phyloP scores from a whole-genome alignment of 2,329 filamentous ascomycete genomes.

The Fusarium mundagurra region DNA sequence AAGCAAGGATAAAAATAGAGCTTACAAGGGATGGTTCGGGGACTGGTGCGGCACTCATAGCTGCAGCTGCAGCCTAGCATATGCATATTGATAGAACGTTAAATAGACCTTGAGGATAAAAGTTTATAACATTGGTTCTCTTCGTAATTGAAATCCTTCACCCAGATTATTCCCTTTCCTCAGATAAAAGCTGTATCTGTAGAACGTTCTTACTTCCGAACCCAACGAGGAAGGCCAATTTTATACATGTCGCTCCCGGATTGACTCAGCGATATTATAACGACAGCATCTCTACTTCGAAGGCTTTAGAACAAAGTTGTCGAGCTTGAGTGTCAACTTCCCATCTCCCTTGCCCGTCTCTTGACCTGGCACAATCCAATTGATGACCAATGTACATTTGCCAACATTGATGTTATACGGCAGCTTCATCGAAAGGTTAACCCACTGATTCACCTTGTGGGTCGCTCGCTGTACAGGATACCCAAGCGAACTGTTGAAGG shows the following conservation, averaged over 20 bases:
- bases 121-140: background rate
- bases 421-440: background rate
- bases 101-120: background rate
- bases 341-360: background rate
- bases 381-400: background rate
- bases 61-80: background rate
- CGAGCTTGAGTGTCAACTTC: background rate
- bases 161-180: background rate
- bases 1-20: constrained; percentile 6
- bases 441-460: background rate
- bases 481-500: background rate
- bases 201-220: background rate
- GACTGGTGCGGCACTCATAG: constrained; percentile 10
- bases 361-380: background rate
- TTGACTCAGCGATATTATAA: accelerated
- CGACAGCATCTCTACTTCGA: background rate
- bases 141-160: background rate
- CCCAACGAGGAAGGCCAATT: accelerated
- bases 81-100: background rate
- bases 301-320: background rate
- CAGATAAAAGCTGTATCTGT: background rate
- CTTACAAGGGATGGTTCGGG: constrained; percentile 10
- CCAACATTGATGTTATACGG: background rate
- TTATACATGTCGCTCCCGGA: accelerated
- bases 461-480: background rate